Conservation (phyloP, 345 rosid genomes). For the Bretschneidera sinensis region DNA sequence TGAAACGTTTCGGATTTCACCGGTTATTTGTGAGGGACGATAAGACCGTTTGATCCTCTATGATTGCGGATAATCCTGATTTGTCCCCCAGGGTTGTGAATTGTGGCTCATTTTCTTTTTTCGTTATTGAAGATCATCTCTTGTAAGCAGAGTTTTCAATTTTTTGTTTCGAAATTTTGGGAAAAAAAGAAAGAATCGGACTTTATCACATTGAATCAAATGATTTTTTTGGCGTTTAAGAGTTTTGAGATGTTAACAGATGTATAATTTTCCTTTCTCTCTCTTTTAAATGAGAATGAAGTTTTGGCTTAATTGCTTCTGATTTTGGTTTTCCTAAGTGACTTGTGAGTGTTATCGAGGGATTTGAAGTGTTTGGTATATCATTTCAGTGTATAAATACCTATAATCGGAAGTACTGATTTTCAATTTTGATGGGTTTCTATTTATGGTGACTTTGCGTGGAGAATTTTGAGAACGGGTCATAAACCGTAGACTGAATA, state of each 20-base stretch:
- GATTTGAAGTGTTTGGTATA: not conserved
- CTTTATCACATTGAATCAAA: not conserved
- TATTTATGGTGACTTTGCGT: constrained; percentile 5
- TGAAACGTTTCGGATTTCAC: constrained; percentile 25
- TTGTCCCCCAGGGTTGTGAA: not conserved
- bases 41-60: constrained; percentile 13
- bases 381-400: no score
- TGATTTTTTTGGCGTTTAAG: not conserved
- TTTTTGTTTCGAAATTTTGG: not conserved
- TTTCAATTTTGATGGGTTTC: constrained; percentile 4
- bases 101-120: not conserved
- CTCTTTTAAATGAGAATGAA: not conserved
- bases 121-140: not conserved
- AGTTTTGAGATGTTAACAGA: not conserved
- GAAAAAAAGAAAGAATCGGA: not conserved
- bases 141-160: not conserved
- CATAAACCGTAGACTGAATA: constrained; percentile 6
- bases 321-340: constrained; percentile 1
- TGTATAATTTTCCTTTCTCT: not conserved
- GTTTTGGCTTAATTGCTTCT: not conserved
- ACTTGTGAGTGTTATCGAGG: not conserved
- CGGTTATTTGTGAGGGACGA: constrained; percentile 10
- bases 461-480: constrained; percentile 10
- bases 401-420: no score
- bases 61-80: constrained; percentile 7